Base-by-base conservation (phyloP, 805 yeast genomes). In the Kluyveromyces starmeri region DNA sequence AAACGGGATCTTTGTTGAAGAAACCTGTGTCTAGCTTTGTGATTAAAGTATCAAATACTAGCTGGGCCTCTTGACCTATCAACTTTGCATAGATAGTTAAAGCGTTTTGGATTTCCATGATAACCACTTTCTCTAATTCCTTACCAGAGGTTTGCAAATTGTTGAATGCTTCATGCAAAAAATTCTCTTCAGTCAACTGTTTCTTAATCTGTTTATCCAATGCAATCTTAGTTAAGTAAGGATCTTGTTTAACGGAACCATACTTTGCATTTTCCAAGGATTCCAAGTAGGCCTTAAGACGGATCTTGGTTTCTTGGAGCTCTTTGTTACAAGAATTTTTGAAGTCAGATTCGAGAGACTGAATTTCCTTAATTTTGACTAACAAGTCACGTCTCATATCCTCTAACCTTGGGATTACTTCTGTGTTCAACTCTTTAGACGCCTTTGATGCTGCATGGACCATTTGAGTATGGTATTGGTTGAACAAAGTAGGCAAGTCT, bases 131-230 rank as follows among this genome's bases (percentile, higher is more conserved):
- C 55, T 82, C 98, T 42, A 92, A 69, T 53, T 86, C 92, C 38
- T 78, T 77, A 32, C 95, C 96, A 1, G 95, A 80, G 23, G 75
- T 73, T 62, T 89, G 95, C 45, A 88, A 68, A 58, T 89, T 88
- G 45, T 77, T 67, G 55, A 73, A 89, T 0, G 96, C 95, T 55
- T 88, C 95, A 51, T 85, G 84, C 30, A 89, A 65, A 50, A 78
- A 81, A 58, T 80, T 81, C 56, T 89, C 96, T 58, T 85, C 96
- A 13, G 70, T 68, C 28, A 89, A 58, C 55, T 85, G 95, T 45
- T 70, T 72, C 47, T 71, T 78, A 49, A 92, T 73, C 56, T 81
- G 89, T 51, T 75, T 69, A 47, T 89, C 95, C 44, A 89, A 64
- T 26, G 67, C 60, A 27, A 75, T 62, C 55, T 83, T 83, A 30